Percentiles rank a stretch among this genome's conserved stretches.
Evolutionary conservation across 2,329 filamentous ascomycete species (phyloP).

Genomic region (Sporothrix luriei): DNA sequence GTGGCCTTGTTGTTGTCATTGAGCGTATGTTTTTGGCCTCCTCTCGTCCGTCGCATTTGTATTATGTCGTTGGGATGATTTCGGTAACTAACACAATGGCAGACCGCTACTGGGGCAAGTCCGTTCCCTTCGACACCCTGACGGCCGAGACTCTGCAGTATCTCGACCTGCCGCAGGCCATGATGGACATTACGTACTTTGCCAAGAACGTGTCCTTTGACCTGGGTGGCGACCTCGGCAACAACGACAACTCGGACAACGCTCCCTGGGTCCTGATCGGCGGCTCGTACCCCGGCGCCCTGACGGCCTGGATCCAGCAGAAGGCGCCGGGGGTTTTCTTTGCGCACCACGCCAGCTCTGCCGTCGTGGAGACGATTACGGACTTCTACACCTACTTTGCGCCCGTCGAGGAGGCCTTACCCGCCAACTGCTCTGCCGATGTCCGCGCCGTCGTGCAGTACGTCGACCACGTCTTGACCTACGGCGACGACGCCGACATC

Average conservation of each 20-base stretch:
- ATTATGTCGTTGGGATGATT: background rate
- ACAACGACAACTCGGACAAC: constrained; percentile 49
- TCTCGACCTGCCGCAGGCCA: constrained; percentile 47
- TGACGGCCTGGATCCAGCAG: constrained; percentile 56
- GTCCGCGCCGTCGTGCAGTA: constrained; percentile 55
- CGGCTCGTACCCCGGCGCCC: constrained; percentile 58
- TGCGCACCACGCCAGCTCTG: constrained; percentile 59
- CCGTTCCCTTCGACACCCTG: constrained; percentile 44
- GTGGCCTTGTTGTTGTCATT: constrained; percentile 46
- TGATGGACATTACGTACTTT: constrained; percentile 48
- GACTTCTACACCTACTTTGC: constrained; percentile 59
- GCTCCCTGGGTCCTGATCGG: constrained; percentile 59
- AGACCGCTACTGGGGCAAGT: constrained; percentile 49
- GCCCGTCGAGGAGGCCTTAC: constrained; percentile 56
- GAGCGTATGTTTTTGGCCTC: constrained; percentile 40
- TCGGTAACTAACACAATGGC: background rate
- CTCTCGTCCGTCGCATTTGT: background rate
- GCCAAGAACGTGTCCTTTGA: constrained; percentile 52
- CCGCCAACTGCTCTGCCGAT: constrained; percentile 58
- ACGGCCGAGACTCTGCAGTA: constrained; percentile 46
- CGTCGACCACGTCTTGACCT: constrained; percentile 51
- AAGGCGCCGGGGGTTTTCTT: constrained; percentile 57
- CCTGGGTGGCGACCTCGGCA: constrained; percentile 47
- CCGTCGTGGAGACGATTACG: constrained; percentile 55
- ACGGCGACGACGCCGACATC: constrained; percentile 46